These are phyloP conservation scores for Trichoderma guizhouense DNA, from an alignment of 2,329 filamentous ascomycete species.

Conservation along the genomic window DNA sequence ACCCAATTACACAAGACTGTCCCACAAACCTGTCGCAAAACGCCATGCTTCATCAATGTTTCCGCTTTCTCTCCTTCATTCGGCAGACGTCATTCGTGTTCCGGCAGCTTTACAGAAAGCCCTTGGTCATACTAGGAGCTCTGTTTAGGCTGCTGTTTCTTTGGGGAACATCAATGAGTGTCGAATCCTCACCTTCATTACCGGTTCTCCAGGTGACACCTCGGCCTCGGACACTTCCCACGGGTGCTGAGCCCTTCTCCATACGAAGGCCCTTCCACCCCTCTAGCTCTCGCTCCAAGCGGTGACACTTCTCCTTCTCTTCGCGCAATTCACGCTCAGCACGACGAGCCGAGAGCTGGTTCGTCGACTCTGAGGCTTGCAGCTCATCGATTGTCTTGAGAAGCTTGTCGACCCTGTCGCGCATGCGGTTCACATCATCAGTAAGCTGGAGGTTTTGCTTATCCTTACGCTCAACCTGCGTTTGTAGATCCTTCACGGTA, in stretches of 20 bases:
- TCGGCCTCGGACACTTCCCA: constrained; percentile 38
- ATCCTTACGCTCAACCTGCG: constrained; percentile 88
- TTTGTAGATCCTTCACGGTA: constrained; percentile 86
- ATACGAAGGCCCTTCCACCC: constrained; percentile 73
- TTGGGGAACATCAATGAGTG: constrained; percentile 53
- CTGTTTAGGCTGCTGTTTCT: constrained; percentile 64
- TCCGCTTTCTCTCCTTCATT: neutral
- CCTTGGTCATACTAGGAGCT: constrained; percentile 69
- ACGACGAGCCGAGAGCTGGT: constrained; percentile 76
- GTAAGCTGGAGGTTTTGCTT: constrained; percentile 77
- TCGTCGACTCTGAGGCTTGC: constrained; percentile 78
- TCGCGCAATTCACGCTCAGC: constrained; percentile 88
- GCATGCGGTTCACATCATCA: constrained; percentile 79
- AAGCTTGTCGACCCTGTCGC: constrained; percentile 87
- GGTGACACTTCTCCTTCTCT: constrained; percentile 75
- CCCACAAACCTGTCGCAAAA: constrained; percentile 10
- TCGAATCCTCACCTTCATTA: constrained; percentile 40
- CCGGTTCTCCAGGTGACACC: constrained; percentile 33
- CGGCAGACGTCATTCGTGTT: neutral
- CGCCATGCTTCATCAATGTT: constrained; percentile 13
- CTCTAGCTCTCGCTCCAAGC: constrained; percentile 85
- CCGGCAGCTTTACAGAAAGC: constrained; percentile 57
- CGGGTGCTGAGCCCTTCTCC: constrained; percentile 58
- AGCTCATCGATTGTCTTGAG: constrained; percentile 91
- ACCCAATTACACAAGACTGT: constrained; percentile 12